Base-by-base conservation (phyloP, 352 stramenopile species). In the Globisporangium takayamanum region DNA sequence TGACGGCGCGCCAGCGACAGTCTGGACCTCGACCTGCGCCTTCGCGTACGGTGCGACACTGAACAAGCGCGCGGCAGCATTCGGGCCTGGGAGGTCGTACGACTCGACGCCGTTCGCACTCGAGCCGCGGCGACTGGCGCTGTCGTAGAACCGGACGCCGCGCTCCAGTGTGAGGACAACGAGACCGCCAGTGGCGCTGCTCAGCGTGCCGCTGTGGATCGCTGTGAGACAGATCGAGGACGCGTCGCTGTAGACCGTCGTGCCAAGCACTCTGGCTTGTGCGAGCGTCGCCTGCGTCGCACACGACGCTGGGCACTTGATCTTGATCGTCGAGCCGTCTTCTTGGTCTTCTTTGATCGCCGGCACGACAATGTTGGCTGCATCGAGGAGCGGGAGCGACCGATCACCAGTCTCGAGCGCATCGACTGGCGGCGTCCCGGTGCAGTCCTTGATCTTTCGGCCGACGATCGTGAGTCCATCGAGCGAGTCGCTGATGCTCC, bases 161-260 rank as follows among this genome's bases (percentile, higher is more conserved):
- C 79, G 69, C 47, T 86, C 68, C 8, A 96, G 57, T 28, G 70
- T 87, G 28, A 97, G 62, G 20, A 82, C 81, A n/a, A 97, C 53
- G 20, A 96, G 69, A 5, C 82, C 80, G 22, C 61, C 72, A 7
- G 47, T 52, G 7, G 56, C 52, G 25, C 73, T 62, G n/a, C 62
- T 67, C 25, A 98, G 66, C 37, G 87, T 72, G 11, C 94, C 91
- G n/a, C 81, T 80, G 63, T 98, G 88, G 26, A 95, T 77, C n/a
- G 95, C 95, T 20, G 95, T 91, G 11, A 75, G 51, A 64, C 95
- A 98, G 46, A 98, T 85, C 2, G 88, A 82, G 5, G 88, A 95
- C 14, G 84, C 68, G 54, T 98, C 93, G n/a, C 84, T 74, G 66
- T 98, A 98, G 12, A 89, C 63, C 0, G 61, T 60, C 0, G 84